Conservation (phyloP, 2,329 filamentous ascomycete species). For the Trichoderma cornu-damae region DNA sequence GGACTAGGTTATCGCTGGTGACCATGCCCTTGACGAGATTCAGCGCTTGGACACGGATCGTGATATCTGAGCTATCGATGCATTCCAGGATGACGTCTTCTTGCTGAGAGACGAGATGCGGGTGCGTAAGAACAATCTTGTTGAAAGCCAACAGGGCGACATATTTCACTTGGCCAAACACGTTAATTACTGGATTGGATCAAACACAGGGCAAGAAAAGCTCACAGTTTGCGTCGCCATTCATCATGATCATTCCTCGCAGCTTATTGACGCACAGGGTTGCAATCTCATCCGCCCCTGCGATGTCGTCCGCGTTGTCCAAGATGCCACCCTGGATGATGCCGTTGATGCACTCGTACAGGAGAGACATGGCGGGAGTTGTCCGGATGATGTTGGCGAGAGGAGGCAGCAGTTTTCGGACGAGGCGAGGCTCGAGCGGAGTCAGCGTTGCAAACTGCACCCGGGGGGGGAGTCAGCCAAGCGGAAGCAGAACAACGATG, state of each 20-base stretch:
- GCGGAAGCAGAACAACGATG: conserved; percentile 49
- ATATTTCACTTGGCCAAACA: conserved; percentile 71
- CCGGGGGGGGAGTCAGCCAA: conserved; percentile 46
- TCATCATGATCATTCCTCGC: conserved; percentile 86
- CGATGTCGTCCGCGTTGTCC: conserved; percentile 70
- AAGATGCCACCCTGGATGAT: conserved; percentile 96
- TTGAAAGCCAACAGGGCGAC: conserved; percentile 93
- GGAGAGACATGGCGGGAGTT: conserved; percentile 92
- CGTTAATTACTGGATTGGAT: conserved; percentile 19
- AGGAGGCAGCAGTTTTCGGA: conserved; percentile 85
- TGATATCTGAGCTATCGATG: conserved; percentile 92
- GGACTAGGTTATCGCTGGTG: conserved; percentile 74
- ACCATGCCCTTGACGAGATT: conserved; percentile 94
- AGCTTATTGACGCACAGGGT: conserved; percentile 88
- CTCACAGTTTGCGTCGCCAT: conserved; percentile 89
- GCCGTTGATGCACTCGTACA: conserved; percentile 98
- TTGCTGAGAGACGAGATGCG: conserved; percentile 81
- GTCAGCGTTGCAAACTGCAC: conserved; percentile 85
- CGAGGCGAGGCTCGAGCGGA: conserved; percentile 82
- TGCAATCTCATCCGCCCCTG: conserved; percentile 86
- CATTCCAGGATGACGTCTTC: conserved; percentile 96
- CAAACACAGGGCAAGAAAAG: conserved; percentile 25
- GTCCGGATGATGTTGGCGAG: conserved; percentile 90
- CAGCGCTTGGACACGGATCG: conserved; percentile 86
- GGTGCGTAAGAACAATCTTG: conserved; percentile 85